Evolutionary conservation across 805 yeast genomes (phyloP), one percentile per base, ranked within the genome.

Genomic region (Middelhovenomyces tepae): DNA sequence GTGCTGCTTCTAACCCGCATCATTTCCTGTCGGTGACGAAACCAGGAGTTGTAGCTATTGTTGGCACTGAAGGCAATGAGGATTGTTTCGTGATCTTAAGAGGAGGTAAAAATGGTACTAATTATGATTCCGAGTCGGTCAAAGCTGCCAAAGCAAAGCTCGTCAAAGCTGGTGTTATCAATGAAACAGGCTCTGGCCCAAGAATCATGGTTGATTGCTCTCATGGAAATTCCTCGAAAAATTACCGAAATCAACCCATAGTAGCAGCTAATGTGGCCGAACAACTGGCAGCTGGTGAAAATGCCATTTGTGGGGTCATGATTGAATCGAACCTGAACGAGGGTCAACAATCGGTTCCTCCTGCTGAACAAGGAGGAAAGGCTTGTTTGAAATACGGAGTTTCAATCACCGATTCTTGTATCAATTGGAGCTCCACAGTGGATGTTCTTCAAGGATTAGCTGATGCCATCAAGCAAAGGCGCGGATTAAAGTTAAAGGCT

Each of bases 321-420:
- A 86, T 91, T 53, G 98, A 91, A 68, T 78, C 93, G 38, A 83
- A 89, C 56, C 73, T 91, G 46, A 71, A 69, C 40, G 96, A 81
- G 56, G 98, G 98, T 34, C 79, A 93, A 64, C 98, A 91, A 67
- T 77, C 81, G 51, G 86, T 86, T 39, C 87, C 89, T 37, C 72
- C 83, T 29, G 54, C 58, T 8, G 67, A 61, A 26, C 64, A 73
- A 37, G 79, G 77, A 33, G 95, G 94, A 35, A 78, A 79, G 53
- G 68, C 67, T 35, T 73, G 67, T 15, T 72, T 89, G 60, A 73
- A 80, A 52, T 89, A 89, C 62, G 98, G 98, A 42, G 83, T 86
- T 43, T 82, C 94, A 19, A 86, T 89, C 50, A 89, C 98, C n/a
- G 98, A 89, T 60, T 95, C 95, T 20, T 89, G 98, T 69, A 86